These are phyloP conservation scores for Solanum chmielewskii DNA, from an alignment of 257 asterid species.

Conservation along the genomic window DNA sequence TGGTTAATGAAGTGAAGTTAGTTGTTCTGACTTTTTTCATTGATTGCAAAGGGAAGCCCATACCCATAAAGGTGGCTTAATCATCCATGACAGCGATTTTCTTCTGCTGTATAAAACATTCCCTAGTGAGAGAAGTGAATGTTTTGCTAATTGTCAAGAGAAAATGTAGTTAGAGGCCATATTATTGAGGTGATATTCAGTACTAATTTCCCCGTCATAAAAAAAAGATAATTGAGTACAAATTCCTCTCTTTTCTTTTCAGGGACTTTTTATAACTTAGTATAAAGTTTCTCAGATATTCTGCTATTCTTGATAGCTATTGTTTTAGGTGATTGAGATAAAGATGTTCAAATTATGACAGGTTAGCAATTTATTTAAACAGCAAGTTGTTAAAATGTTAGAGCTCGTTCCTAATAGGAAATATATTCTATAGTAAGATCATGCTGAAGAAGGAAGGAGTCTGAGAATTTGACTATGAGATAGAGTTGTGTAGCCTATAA, in stretches of 20 bases:
- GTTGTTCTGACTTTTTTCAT: neutral
- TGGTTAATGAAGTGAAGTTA: neutral
- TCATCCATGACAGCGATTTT: neutral
- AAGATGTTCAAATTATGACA: neutral
- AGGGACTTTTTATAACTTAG: neutral
- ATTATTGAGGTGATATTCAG: neutral
- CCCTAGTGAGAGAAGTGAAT: neutral
- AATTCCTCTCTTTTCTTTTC: neutral
- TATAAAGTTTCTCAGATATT: neutral
- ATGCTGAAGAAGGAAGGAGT: neutral
- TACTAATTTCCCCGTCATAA: neutral
- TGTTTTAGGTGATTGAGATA: neutral
- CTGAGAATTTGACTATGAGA: neutral
- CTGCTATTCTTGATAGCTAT: neutral
- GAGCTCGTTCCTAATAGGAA: neutral
- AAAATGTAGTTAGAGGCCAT: neutral
- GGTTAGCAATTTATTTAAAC: neutral
- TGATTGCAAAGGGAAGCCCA: neutral
- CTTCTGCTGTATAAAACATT: neutral
- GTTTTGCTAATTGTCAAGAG: neutral
- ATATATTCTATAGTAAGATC: neutral
- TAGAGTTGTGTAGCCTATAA: neutral
- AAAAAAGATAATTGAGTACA: neutral
- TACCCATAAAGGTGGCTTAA: neutral
- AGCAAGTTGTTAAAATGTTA: neutral